A percentile compares a stretch with the other conserved stretches of the same genome.
Conservation (phyloP, 2,329 filamentous ascomycete species). For the Botryotinia calthae region DNA sequence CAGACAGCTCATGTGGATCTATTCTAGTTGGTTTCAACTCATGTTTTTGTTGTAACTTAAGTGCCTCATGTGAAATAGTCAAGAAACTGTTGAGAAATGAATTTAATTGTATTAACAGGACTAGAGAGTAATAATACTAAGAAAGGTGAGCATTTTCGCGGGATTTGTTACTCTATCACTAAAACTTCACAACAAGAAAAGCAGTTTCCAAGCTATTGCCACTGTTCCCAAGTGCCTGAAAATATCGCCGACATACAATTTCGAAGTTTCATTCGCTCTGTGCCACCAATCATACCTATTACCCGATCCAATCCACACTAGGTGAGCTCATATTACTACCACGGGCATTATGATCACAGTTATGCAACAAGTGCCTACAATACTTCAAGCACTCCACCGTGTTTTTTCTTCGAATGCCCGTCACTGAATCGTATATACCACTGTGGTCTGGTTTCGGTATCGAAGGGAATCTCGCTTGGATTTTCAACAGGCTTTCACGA, state of each 20-base stretch:
- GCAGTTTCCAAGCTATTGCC: neutral
- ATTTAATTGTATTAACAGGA: neutral
- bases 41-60: neutral
- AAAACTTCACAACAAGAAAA: neutral
- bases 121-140: neutral
- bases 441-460: constrained; percentile 22
- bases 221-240: neutral
- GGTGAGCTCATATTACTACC: constrained; percentile 21
- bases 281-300: neutral
- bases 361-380: constrained; percentile 13
- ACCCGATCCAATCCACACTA: constrained; percentile 33
- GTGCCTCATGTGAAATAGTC: neutral
- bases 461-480: constrained; percentile 6
- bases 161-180: neutral
- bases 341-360: constrained; percentile 24
- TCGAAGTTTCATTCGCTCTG: neutral
- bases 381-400: neutral
- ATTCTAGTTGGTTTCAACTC: neutral
- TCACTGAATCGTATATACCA: constrained; percentile 25
- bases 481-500: constrained; percentile 4
- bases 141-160: neutral
- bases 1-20: neutral
- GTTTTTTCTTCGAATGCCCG: constrained; percentile 16
- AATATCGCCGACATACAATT: neutral
- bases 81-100: neutral